Conservation (phyloP, 1,139 yeast species). For the Suhomyces choctaworum region DNA sequence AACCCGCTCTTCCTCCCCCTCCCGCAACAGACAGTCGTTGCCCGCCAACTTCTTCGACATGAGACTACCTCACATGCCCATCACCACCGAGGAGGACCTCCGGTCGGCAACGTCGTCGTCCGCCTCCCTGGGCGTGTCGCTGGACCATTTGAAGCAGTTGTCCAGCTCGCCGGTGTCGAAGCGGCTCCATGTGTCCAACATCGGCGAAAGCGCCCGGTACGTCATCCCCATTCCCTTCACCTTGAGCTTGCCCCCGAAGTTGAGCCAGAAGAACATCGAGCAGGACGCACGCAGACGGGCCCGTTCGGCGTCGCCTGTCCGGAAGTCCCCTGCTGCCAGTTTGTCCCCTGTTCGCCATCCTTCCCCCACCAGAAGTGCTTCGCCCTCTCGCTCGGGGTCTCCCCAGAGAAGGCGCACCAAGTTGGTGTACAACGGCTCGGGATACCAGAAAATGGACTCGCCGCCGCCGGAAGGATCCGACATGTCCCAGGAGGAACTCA, state of each 20-base stretch:
- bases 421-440: constrained; percentile 39
- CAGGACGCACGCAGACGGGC: constrained; percentile 11
- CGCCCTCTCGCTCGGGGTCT: constrained; percentile 13
- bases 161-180: constrained; percentile 41
- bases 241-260: constrained; percentile 44
- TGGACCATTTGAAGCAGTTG: constrained; percentile 32
- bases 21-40: constrained; percentile 27
- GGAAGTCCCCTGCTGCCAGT: constrained; percentile 7
- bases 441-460: constrained; percentile 38
- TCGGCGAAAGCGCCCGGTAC: constrained; percentile 26
- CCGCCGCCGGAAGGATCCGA: constrained; percentile 25
- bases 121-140: constrained; percentile 18
- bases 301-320: constrained; percentile 17
- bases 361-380: constrained; percentile 15
- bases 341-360: constrained; percentile 3
- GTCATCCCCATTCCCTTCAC: constrained; percentile 50
- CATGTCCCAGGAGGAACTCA: constrained; percentile 6
- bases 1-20: constrained; percentile 35
- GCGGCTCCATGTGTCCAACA: constrained; percentile 36
- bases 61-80: constrained; percentile 27
- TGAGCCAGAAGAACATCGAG: constrained; percentile 30
- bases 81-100: constrained; percentile 23
- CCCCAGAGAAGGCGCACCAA: constrained; percentile 22
- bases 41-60: constrained; percentile 27
- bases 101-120: constrained; percentile 20